Base-by-base conservation (phyloP, 2,329 filamentous ascomycete genomes). In the Arthrobotrys pseudoclavata region DNA sequence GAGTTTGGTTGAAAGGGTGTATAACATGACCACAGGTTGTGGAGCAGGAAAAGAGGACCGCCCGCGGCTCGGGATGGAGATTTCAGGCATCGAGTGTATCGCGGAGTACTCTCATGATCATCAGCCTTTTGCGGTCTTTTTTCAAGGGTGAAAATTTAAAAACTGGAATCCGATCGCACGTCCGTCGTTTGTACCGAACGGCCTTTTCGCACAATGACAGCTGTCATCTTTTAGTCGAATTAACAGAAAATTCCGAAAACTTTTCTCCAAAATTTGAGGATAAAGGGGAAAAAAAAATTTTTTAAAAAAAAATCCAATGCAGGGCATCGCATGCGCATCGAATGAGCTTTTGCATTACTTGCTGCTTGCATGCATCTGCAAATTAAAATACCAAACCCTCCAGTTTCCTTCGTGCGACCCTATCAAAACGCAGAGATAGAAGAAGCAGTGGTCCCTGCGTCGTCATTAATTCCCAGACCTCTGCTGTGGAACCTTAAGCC, bases 301-400 rank as follows among this genome's bases (percentile, higher is more conserved):
- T 22, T 26, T 34, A 24, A 24, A 29, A 34, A 45, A 63, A 63
- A 42, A 37, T 52, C 18, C 53, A 42, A 60, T 69, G 40, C 52
- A 18, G 69, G 66, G 60, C 74, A 77, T 77, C 74, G 74, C 57
- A 76, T 76, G 61, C 50, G 52, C 74, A 77, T 77, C 74, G 61
- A 77, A 77, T 71, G 67, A 68, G 61, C 74, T 66, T 71, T 45
- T 71, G 67, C 67, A 67, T 77, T 71, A 60, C 45, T 62, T 57
- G 53, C 74, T 77, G 60, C 74, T 53, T 60, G 42, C 42, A 45
- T 68, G 66, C 66, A 60, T 60, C 37, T 57, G 15, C 20, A 60
- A 40, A 42, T 20, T 40, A 60, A 24, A 24, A 47, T 20, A 47
- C 3, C 20, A 22, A 24, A 15, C 4, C 42, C 13, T 47, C 18